Evolutionary conservation across 768 basidiomycete genomes (phyloP).

Genomic region (Mrakia blollopis): DNA sequence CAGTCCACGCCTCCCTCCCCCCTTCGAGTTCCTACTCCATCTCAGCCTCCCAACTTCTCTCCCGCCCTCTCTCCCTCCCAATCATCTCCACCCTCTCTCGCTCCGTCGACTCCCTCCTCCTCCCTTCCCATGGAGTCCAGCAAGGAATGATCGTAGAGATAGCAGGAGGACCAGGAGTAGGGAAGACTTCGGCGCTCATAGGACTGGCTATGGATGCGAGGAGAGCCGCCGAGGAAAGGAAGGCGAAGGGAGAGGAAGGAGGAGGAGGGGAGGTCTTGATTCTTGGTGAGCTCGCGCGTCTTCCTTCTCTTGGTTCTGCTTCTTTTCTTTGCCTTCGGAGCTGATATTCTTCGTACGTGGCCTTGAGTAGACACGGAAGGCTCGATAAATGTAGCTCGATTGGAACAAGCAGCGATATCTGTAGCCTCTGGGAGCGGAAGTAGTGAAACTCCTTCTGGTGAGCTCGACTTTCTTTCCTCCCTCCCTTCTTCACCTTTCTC

Average conservation of each 20-base stretch:
- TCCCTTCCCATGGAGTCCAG: not conserved
- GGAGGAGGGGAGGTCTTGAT: constrained; percentile 4
- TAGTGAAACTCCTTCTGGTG: not conserved
- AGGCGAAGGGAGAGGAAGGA: not conserved
- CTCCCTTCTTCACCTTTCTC: too few species aligned
- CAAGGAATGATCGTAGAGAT: constrained; percentile 18
- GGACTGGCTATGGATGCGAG: constrained; percentile 5
- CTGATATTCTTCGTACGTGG: too few species aligned
- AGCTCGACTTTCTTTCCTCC: not conserved
- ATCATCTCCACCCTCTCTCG: not conserved
- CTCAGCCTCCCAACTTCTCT: constrained; percentile 17
- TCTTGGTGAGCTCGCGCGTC: not conserved
- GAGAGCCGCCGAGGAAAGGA: not conserved
- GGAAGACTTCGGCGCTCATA: constrained; percentile 2
- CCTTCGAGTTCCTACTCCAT: not conserved
- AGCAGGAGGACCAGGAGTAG: constrained; percentile 7
- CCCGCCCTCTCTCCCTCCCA: not conserved
- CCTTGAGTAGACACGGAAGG: constrained; percentile 7
- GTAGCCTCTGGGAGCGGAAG: not conserved
- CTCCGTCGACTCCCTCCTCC: constrained; percentile 15
- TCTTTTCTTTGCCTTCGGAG: not conserved
- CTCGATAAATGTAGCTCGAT: not conserved
- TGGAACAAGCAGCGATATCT: not conserved
- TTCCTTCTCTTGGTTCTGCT: too few species aligned
- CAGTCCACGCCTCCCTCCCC: not conserved